These are phyloP conservation scores for Nicotiana noctiflora DNA, from an alignment of 257 asterid genomes.

Conservation along the genomic window DNA sequence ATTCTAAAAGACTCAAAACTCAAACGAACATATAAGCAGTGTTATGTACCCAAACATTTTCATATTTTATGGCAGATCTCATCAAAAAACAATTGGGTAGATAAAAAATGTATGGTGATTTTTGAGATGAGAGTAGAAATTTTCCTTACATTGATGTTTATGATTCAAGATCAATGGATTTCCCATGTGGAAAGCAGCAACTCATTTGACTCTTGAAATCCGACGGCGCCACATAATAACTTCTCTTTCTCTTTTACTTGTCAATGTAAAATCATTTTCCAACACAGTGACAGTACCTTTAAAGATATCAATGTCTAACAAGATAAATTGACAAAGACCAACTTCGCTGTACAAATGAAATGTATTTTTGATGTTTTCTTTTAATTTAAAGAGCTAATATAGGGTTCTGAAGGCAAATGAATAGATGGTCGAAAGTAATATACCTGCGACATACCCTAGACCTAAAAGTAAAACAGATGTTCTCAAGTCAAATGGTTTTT, in stretches of 20 bases:
- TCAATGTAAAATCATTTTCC: too few species aligned
- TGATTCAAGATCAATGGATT: neutral
- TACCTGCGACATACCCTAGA: too few species aligned
- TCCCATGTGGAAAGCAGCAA: neutral
- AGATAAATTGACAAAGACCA: neutral
- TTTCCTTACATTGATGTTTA: neutral
- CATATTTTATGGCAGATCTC: too few species aligned
- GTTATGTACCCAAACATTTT: neutral
- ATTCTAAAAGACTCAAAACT: too few species aligned
- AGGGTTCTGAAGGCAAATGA: too few species aligned
- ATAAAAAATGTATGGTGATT: neutral
- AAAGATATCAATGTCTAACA: neutral
- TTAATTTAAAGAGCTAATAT: too few species aligned
- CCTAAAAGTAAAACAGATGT: neutral
- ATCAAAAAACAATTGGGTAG: neutral
- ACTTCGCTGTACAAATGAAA: too few species aligned
- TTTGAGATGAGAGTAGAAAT: neutral
- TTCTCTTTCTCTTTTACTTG: too few species aligned
- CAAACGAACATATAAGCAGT: neutral
- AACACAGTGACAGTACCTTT: neutral
- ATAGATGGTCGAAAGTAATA: too few species aligned
- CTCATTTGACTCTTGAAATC: too few species aligned
- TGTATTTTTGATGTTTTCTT: neutral
- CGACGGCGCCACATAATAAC: too few species aligned
- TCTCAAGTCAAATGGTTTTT: neutral